Conservation (phyloP, 2,329 filamentous ascomycete species). For the Helotiales sp. region DNA sequence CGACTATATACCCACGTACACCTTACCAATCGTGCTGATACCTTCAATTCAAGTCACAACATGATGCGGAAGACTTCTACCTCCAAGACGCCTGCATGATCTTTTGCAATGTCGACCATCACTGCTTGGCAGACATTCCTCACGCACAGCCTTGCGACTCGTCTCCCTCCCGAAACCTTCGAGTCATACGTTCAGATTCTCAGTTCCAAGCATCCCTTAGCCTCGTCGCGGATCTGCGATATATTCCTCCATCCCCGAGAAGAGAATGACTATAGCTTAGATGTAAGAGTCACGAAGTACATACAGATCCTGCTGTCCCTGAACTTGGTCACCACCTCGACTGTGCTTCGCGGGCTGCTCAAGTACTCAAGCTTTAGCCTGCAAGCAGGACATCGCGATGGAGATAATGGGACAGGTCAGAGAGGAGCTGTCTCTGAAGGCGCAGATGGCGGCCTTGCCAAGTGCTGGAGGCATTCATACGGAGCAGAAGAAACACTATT, state of each 20-base stretch:
- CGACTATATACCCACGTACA: neutral
- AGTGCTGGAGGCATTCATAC: slow-evolving; percentile 57
- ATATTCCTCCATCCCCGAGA: slow-evolving; percentile 57
- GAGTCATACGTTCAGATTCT: slow-evolving; percentile 50
- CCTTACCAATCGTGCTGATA: neutral
- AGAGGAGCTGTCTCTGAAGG: slow-evolving; percentile 6
- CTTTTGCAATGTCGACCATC: slow-evolving; percentile 12
- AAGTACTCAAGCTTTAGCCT: slow-evolving; percentile 45
- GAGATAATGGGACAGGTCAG: slow-evolving; percentile 6
- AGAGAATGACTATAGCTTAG: slow-evolving; percentile 46
- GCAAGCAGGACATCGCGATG: neutral
- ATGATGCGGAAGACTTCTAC: neutral
- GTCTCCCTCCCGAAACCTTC: slow-evolving; percentile 56
- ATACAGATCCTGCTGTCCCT: slow-evolving; percentile 54
- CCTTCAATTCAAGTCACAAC: neutral
- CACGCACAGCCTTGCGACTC: slow-evolving; percentile 47
- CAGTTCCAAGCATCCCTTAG: slow-evolving; percentile 51
- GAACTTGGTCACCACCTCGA: slow-evolving; percentile 53
- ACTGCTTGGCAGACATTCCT: slow-evolving; percentile 43
- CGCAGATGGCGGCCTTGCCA: slow-evolving; percentile 17
- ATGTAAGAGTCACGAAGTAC: slow-evolving; percentile 61
- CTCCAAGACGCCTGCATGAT: neutral
- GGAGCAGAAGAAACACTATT: slow-evolving; percentile 39
- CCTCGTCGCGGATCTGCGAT: slow-evolving; percentile 53
- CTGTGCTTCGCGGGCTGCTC: slow-evolving; percentile 55